Conservation (phyloP, 257 asterid genomes). For the Euphrasia confusa region DNA sequence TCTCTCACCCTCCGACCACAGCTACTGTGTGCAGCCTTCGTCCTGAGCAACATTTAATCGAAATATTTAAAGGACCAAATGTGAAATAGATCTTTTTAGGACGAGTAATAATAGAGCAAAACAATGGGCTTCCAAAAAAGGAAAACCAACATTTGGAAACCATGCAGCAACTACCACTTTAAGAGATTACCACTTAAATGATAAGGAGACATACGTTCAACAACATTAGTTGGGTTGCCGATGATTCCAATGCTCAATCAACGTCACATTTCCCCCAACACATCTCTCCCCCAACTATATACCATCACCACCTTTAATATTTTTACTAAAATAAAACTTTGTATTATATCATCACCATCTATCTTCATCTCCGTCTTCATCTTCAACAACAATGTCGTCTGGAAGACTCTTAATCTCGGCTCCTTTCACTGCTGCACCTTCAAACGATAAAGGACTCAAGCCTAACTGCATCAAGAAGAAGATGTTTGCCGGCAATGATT, state of each 20-base stretch:
- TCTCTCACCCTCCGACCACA: no score
- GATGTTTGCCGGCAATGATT: conserved; percentile 24
- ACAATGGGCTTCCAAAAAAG: not conserved
- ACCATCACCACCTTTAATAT: not conserved
- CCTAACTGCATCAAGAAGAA: conserved; percentile 14
- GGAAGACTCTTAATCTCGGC: conserved; percentile 31
- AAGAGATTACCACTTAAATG: not conserved
- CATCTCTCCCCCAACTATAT: not conserved
- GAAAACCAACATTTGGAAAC: not conserved
- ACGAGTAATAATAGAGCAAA: not conserved
- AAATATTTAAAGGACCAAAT: no score
- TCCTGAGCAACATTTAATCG: no score
- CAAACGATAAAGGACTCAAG: conserved; percentile 24
- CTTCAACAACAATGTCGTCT: conserved; percentile 29
- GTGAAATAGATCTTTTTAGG: no score
- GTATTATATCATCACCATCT: not conserved
- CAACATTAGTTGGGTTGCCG: not conserved
- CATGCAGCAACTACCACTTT: no score
- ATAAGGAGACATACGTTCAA: not conserved
- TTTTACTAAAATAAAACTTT: not conserved
- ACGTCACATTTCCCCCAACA: not conserved
- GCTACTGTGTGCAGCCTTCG: no score
- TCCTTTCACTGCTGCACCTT: conserved; percentile 27
- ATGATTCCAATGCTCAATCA: not conserved
- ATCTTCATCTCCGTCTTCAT: not conserved